phyloP scores from a whole-genome alignment of 257 asterid species.

The Nicotiana paniculata region DNA sequence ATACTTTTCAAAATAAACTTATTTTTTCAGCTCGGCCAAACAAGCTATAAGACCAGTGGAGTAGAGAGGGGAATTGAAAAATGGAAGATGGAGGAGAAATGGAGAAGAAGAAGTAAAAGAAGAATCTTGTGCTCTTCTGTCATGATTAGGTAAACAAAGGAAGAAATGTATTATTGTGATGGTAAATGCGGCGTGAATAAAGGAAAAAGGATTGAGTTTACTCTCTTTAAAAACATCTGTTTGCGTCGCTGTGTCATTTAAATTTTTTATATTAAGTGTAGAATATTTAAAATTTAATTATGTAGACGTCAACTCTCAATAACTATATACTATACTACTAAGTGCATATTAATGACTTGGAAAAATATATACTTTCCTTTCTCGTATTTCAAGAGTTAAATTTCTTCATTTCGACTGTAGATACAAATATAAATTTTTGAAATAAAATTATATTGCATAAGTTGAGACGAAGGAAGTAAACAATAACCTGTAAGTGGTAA shows the following conservation, averaged over 20 bases:
- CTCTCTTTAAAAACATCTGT: background rate
- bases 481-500: too few relatives aligned
- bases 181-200: slow-evolving; percentile 72
- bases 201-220: slow-evolving; percentile 20
- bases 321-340: background rate
- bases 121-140: slow-evolving; percentile 8
- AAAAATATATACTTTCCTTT: too few relatives aligned
- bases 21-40: background rate
- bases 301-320: background rate
- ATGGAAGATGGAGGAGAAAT: slow-evolving; percentile 34
- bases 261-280: too few relatives aligned
- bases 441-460: too few relatives aligned
- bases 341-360: background rate
- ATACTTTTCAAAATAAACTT: too few relatives aligned
- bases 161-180: slow-evolving; percentile 4
- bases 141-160: background rate
- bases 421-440: too few relatives aligned
- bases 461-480: too few relatives aligned
- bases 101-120: slow-evolving; percentile 29
- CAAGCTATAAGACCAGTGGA: background rate
- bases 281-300: too few relatives aligned
- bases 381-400: too few relatives aligned
- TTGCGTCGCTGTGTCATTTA: background rate
- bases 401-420: too few relatives aligned
- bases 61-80: background rate